Conservation (phyloP, 1,139 yeast species). For the Saccharomyces hybrid region DNA sequence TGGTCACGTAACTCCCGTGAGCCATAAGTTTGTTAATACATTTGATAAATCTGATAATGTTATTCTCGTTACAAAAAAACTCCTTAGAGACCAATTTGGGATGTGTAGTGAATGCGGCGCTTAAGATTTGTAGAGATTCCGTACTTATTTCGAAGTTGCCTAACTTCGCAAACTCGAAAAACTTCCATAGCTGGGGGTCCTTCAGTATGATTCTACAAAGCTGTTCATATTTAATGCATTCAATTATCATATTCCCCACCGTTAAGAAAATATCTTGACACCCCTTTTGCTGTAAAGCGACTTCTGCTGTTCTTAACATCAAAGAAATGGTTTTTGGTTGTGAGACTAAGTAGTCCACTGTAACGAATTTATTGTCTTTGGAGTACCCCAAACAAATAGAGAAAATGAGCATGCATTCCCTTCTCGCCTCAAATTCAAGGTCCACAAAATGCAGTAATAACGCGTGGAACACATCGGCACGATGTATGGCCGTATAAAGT, state of each 20-base stretch:
- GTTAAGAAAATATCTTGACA: slow-evolving; percentile 57
- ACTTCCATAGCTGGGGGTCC: slow-evolving; percentile 66
- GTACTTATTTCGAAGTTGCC: slow-evolving; percentile 85
- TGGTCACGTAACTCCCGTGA: slow-evolving; percentile 79
- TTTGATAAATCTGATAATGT: slow-evolving; percentile 49
- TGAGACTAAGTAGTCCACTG: slow-evolving; percentile 71
- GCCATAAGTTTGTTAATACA: slow-evolving; percentile 62
- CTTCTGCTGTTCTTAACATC: slow-evolving; percentile 64
- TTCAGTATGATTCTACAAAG: slow-evolving; percentile 53
- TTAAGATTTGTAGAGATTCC: slow-evolving; percentile 73
- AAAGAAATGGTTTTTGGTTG: slow-evolving; percentile 58
- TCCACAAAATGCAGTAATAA: slow-evolving; percentile 51
- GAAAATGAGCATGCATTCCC: slow-evolving; percentile 70
- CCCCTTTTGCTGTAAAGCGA: slow-evolving; percentile 31
- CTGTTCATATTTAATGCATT: slow-evolving; percentile 73
- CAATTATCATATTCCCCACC: slow-evolving; percentile 75
- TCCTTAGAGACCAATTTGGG: slow-evolving; percentile 55
- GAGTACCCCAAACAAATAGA: slow-evolving; percentile 73
- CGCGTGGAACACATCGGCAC: slow-evolving; percentile 59
- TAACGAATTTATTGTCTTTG: slow-evolving; percentile 69
- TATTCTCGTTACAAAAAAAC: slow-evolving; percentile 46
- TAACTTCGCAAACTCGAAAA: slow-evolving; percentile 67
- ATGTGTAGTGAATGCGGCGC: slow-evolving; percentile 63
- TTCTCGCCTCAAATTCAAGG: slow-evolving; percentile 83
- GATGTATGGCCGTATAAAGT: slow-evolving; percentile 34